Conservation (phyloP, 73 alveolate genomes). For the Tetrahymena borealis region DNA sequence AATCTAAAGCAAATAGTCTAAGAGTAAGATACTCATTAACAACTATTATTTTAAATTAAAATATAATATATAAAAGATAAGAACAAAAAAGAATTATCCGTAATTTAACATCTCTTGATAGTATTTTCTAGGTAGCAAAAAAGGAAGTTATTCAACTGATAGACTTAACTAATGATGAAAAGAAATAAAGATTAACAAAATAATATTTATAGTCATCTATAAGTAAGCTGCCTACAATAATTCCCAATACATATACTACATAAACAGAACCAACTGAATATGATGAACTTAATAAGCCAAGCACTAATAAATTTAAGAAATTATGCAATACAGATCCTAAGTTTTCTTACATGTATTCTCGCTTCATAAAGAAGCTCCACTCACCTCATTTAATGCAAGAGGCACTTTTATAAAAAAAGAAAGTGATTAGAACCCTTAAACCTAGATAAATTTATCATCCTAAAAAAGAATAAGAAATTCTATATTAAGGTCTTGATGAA, state of each 20-base stretch:
- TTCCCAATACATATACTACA: neutral
- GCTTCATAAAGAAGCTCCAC: neutral
- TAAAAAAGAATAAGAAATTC: neutral
- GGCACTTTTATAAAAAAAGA: neutral
- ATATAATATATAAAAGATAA: neutral
- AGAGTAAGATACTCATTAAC: neutral
- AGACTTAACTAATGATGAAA: neutral
- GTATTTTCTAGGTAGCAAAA: neutral
- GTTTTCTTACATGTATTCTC: neutral
- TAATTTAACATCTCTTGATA: neutral
- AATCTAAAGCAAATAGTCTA: neutral
- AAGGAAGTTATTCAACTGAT: neutral
- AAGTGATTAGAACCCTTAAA: neutral
- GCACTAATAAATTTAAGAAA: neutral
- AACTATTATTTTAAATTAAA: neutral
- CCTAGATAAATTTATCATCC: neutral
- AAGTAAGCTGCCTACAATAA: neutral
- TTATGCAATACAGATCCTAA: neutral
- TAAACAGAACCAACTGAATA: neutral
- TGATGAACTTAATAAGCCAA: neutral
- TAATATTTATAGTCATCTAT: neutral
- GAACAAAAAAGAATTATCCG: neutral
- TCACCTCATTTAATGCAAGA: neutral
- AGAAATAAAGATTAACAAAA: neutral
- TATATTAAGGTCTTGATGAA: neutral